These are phyloP conservation scores for Citrus unshiu DNA, from an alignment of 345 rosid genomes.

Conservation along the genomic window DNA sequence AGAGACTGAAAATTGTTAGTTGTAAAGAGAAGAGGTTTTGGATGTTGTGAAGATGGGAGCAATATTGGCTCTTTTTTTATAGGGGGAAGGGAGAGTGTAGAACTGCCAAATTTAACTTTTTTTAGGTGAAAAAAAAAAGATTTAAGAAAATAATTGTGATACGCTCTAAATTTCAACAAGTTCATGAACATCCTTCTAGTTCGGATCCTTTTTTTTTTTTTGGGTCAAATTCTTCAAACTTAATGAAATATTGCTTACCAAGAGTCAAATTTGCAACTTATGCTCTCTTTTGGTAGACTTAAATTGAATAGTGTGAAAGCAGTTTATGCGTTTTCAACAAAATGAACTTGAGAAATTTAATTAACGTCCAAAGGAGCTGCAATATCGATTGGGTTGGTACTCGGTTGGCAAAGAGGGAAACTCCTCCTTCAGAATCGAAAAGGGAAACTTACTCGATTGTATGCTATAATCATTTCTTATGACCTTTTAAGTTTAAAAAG, in stretches of 20 bases:
- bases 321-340: too few relatives aligned
- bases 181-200: neutral
- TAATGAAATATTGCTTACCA: too few relatives aligned
- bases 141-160: neutral
- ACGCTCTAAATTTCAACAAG: neutral
- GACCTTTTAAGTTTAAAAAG: neutral
- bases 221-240: too few relatives aligned
- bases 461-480: neutral
- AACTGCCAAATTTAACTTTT: slow-evolving; percentile 15
- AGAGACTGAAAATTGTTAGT: neutral
- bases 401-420: neutral
- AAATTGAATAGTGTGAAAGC: too few relatives aligned
- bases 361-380: too few relatives aligned
- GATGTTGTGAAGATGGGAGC: neutral
- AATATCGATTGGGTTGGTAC: too few relatives aligned
- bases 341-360: too few relatives aligned
- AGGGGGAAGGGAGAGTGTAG: slow-evolving; percentile 1
- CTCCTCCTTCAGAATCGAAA: too few relatives aligned
- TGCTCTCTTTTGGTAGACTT: too few relatives aligned
- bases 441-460: neutral
- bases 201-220: too few relatives aligned
- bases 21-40: neutral
- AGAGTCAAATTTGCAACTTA: too few relatives aligned
- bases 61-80: neutral
- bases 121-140: neutral